Conservation (phyloP, 768 basidiomycete genomes). For the Wakefieldia striispora region DNA sequence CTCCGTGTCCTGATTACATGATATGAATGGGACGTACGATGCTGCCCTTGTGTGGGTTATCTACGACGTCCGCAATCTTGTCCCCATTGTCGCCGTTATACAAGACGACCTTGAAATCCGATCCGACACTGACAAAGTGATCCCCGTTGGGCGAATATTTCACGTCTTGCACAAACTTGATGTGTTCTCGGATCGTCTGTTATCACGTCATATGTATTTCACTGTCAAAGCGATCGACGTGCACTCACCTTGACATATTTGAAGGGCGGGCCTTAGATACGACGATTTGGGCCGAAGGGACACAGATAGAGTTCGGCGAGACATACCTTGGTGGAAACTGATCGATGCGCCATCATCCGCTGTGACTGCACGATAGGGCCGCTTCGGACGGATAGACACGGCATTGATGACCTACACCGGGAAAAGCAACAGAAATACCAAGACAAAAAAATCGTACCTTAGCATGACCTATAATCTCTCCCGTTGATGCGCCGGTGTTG, state of each 20-base stretch:
- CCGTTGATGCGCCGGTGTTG: slow-evolving; percentile 80
- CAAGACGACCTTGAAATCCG: slow-evolving; percentile 82
- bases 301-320: not conserved
- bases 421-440: not conserved
- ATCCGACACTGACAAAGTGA: slow-evolving; percentile 84
- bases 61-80: slow-evolving; percentile 63
- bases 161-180: slow-evolving; percentile 90
- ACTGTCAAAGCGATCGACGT: not conserved
- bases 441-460: slow-evolving; percentile 50
- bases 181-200: slow-evolving; percentile 85
- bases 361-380: slow-evolving; percentile 90
- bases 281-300: not conserved
- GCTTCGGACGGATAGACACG: slow-evolving; percentile 80
- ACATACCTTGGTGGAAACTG: slow-evolving; percentile 74
- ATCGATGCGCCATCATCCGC: slow-evolving; percentile 82
- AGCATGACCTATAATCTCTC: slow-evolving; percentile 86
- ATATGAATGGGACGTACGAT: slow-evolving; percentile 49
- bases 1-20: not conserved
- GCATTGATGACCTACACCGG: slow-evolving; percentile 71
- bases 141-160: slow-evolving; percentile 80
- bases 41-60: slow-evolving; percentile 69
- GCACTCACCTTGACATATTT: slow-evolving; percentile 75
- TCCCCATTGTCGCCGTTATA: slow-evolving; percentile 92
- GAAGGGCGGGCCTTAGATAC: slow-evolving; percentile 67
- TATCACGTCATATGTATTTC: not conserved